Evolutionary conservation across 805 yeast genomes (phyloP), one percentile per base, ranked within the genome.

Genomic region (Myxozyma vanderwaltii): DNA sequence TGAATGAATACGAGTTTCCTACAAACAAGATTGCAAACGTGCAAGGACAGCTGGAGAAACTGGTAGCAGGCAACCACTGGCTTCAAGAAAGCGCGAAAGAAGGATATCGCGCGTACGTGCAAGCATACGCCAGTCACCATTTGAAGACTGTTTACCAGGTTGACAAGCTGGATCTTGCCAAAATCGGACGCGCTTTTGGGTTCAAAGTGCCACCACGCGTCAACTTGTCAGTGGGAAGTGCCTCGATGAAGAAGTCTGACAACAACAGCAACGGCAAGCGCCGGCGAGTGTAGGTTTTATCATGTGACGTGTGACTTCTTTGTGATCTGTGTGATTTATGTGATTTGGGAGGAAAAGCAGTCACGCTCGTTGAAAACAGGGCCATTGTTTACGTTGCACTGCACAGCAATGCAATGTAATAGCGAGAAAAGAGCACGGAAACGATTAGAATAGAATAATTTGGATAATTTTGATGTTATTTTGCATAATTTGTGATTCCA

Each of bases 1-100:
- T 94, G 70, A 94, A 94, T 74, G 99, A 94, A 77, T 94, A 87
- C 75, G 99, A 94, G 74, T 94, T 94, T 79, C 99, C 99, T 56
- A 73, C 88, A 24, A 89, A 82, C 72, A 94, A 94, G 76, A 91
- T 94, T 64, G 98, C 97, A 67, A 94, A 94, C 71, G 96, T 94
- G 51, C 99, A 94, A 76, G 81, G 89, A 10, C 98, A 94, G 76
- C 78, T 94, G 68, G 94, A 89, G 70, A 92, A 92, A 76, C 81
- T 94, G 68, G 90, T 92, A 65, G 85, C 89, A 70, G 88, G 92
- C 51, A 94, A 94, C 74, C 94, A 88, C 76, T 89, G 94, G 87
- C 81, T 94, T 67, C 96, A 94, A 74, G 96, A 65, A 54, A 73
- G 91, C 56, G 99, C 99, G 31, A 89, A 91, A 75, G 99, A 94